phyloP scores from a whole-genome alignment of 306 rosid species.

The Cicer judaicum region DNA sequence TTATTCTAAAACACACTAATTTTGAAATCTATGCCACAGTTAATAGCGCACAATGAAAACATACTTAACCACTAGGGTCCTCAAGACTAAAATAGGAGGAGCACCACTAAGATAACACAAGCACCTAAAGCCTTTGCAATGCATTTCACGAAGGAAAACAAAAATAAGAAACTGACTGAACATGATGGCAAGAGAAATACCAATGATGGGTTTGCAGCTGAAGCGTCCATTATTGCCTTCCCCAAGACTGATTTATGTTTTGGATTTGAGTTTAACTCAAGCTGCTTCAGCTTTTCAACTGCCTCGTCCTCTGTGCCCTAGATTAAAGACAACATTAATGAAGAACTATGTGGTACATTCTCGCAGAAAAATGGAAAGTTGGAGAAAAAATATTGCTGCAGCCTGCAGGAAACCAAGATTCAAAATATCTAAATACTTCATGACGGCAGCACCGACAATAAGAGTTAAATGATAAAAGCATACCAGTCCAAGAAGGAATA shows the following conservation, averaged over 20 bases:
- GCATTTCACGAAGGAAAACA: slow-evolving; percentile 38
- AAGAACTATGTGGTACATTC: slow-evolving; percentile 27
- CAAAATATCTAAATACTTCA: slow-evolving; percentile 35
- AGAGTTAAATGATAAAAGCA: slow-evolving; percentile 33
- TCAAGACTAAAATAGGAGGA: slow-evolving; percentile 20
- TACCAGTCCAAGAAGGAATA: slow-evolving; percentile 88
- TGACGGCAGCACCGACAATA: slow-evolving; percentile 31
- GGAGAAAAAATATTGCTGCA: slow-evolving; percentile 35
- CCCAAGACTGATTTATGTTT: slow-evolving; percentile 61
- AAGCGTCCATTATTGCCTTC: slow-evolving; percentile 68
- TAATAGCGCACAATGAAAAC: slow-evolving; percentile 3
- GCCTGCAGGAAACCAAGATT: slow-evolving; percentile 42
- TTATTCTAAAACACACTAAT: slow-evolving; percentile 5
- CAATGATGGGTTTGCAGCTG: slow-evolving; percentile 68
- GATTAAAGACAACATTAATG: slow-evolving; percentile 44
- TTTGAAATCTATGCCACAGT: slow-evolving; percentile 22
- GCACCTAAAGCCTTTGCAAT: slow-evolving; percentile 35
- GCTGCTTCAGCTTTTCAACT: slow-evolving; percentile 82
- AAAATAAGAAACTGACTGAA: slow-evolving; percentile 35
- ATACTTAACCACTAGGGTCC: slow-evolving; percentile 2
- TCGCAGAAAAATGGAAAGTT: slow-evolving; percentile 17
- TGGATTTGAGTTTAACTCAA: slow-evolving; percentile 64
- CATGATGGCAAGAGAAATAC: slow-evolving; percentile 53
- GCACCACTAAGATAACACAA: slow-evolving; percentile 3
- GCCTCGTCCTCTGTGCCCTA: slow-evolving; percentile 80